Evolutionary conservation across 345 rosid species (phyloP).

Genomic region (Gossypium mustelinum): DNA sequence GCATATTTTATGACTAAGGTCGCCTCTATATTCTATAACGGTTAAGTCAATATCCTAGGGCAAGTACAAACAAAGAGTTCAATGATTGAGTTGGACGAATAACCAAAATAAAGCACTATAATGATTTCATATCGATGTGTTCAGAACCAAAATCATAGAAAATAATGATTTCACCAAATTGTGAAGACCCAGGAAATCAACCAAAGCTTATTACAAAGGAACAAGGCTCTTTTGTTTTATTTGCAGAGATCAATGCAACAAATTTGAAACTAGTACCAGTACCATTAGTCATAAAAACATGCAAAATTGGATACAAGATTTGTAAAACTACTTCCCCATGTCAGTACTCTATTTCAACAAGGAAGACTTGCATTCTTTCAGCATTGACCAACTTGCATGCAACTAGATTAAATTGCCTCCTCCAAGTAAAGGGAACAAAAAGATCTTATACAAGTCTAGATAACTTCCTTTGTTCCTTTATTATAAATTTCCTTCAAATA

Average conservation of each 20-base stretch:
- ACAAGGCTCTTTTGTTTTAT: conserved; percentile 1
- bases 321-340: not conserved
- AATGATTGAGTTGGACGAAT: not conserved
- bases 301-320: not conserved
- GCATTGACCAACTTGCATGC: not conserved
- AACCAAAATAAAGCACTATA: not conserved
- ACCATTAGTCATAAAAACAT: not conserved
- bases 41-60: not conserved
- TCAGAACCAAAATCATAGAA: not conserved
- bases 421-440: not conserved
- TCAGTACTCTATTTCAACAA: not conserved
- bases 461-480: not conserved
- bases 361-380: not conserved
- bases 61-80: not conserved
- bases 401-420: not conserved
- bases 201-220: not conserved
- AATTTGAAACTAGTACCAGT: not conserved
- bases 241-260: not conserved
- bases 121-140: not conserved
- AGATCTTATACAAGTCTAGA: not conserved
- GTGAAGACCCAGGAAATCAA: not conserved
- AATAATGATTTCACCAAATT: not conserved
- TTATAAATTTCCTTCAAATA: not conserved
- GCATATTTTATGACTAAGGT: not conserved
- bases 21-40: too few relatives aligned